Evolutionary conservation across 2,329 filamentous ascomycete species (phyloP), one percentile per base, ranked within the genome.

Genomic region (Aspergillus sp.): DNA sequence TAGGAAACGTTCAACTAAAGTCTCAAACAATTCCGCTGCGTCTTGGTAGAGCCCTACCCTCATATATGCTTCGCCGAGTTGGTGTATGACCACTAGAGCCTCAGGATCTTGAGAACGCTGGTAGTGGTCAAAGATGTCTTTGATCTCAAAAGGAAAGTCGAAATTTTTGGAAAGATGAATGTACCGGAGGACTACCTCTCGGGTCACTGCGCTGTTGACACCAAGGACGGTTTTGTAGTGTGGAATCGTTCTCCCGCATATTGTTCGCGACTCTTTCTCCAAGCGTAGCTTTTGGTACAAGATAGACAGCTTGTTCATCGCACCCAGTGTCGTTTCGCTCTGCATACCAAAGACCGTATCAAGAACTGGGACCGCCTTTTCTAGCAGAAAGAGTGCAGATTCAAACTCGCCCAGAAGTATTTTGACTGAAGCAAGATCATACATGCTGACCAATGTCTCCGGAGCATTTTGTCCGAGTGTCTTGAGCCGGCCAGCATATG

Each of bases 391-490:
- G 4, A 61, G 49, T 0, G 59, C 59, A 2, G 59, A 51, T 43
- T 59, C 56, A 5, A 59, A 31, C 40, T 62, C 59, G 7, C 59
- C 59, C 1, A 62, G 39, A 6, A 44, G 44, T 12, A 54, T 48
- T 34, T 61, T 61, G 9, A 61, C 44, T 32, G 51, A 53, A 11
- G 59, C 59, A 35, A 62, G 51, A 29, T 58, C 50, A 38, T 61
- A 59, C 59, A 61, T 62, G 37, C 54, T 60, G 33, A 43, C 53
- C 26, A 62, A 44, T 1, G 59, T 62, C n/a, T 62, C 59, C 5
- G 59, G 59, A 3, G 56, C 55, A 41, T 61, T 58, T 27, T 57
- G 54, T 8, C 59, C 59, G 2, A 61, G 49, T 1, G 49, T 57
- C 42, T 58, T 60, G 33, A 61, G 35, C 39, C 59, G 53, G 27